These are phyloP conservation scores for Globisporangium nagaii DNA, from an alignment of 352 stramenopile species.

Conservation along the genomic window DNA sequence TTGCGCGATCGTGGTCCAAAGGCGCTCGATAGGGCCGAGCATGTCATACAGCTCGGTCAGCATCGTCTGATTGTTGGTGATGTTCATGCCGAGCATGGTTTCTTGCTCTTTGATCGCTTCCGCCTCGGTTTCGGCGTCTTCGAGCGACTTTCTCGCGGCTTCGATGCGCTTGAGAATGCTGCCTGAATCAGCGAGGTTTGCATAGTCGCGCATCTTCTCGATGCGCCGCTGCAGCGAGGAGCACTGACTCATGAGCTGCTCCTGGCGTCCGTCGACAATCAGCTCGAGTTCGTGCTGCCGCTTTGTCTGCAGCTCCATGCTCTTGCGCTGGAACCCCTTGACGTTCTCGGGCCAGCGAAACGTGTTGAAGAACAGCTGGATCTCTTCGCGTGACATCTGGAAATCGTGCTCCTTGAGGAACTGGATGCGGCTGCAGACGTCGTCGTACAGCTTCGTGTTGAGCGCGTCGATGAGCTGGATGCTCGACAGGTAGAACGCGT, in stretches of 20 bases:
- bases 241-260: constrained; percentile 82
- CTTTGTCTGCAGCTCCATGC: constrained; percentile 87
- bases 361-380: constrained; percentile 88
- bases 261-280: constrained; percentile 85
- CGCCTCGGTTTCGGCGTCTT: constrained; percentile 76
- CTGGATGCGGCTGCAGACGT: constrained; percentile 70
- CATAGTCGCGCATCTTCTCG: constrained; percentile 89
- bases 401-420: constrained; percentile 90
- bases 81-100: constrained; percentile 73
- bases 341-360: constrained; percentile 90
- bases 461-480: constrained; percentile 67
- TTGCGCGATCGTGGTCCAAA: constrained; percentile 81
- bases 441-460: constrained; percentile 68
- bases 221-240: constrained; percentile 76
- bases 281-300: constrained; percentile 87
- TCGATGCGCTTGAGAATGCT: constrained; percentile 84
- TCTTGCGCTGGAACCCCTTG: constrained; percentile 88
- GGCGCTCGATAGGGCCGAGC: constrained; percentile 80
- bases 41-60: constrained; percentile 76
- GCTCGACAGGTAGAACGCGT: constrained; percentile 80
- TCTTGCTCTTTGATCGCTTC: constrained; percentile 88
- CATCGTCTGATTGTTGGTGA: constrained; percentile 76
- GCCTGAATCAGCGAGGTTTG: constrained; percentile 70
- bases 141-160: constrained; percentile 65
- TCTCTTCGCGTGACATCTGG: constrained; percentile 82